Base-by-base conservation (phyloP, 2,329 filamentous ascomycete species). In the Penicillium sclerotiorum region DNA sequence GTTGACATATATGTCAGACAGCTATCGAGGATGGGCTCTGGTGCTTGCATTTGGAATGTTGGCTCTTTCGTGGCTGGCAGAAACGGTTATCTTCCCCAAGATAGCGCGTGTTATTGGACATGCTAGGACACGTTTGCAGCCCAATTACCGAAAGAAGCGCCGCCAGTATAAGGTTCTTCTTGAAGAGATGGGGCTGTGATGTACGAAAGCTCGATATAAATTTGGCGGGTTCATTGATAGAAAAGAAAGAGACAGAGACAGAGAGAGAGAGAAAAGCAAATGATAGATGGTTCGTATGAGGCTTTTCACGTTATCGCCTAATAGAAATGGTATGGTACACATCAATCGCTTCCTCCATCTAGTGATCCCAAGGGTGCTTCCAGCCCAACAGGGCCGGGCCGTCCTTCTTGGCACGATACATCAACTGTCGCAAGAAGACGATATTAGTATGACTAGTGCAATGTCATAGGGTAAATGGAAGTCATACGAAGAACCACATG, bases 331-430 rank as follows among this genome's bases (percentile, higher is more conserved):
- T 61, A 61, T 60, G 53, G 55, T 61, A 60, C 59, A 61, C 55
- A 55, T 55, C 51, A 50, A 51, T 49, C 45, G 40, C 41, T 44
- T 30, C 38, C 21, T 20, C 33, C 35, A 15, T 51, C 37, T 50
- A 96, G 77, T 96, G 91, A 63, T 96, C 92, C 90, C 91, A 96
- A 59, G 91, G 94, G 75, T 97, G 94, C 79, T 91, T 96, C 88
- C 85, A 90, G 71, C 94, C 94, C 64, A 99, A 72, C 58, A 97
- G 78, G 47, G 85, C 93, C 20, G 93, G 81, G n/a, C 92, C 92
- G 67, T 99, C 94, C 79, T 96, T 88, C 84, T 93, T 95, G 65
- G 91, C 90, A 66, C 94, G 85, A 79, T 96, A 97, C 86, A 96
- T 91, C 69, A 96, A 77, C 92, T 96, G 65, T 30, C 53, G 27